Evolutionary conservation across 352 stramenopile species (phyloP).

Genomic region (Thraustotheca clavata): DNA sequence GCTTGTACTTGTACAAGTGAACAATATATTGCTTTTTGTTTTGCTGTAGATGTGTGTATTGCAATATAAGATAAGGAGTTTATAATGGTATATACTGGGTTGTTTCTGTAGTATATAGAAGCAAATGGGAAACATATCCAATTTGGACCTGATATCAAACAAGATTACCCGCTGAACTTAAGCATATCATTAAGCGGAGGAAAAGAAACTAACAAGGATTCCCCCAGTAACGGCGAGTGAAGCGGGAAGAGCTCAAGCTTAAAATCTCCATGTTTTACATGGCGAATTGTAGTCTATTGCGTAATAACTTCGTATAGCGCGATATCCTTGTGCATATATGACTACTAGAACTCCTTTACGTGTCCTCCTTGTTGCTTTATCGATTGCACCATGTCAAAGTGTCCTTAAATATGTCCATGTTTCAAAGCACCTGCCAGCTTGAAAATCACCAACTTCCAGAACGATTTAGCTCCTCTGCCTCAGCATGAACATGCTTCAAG

Average conservation of each 20-base stretch:
- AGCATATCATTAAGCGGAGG: constrained; percentile 20
- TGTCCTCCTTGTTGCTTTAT: too few relatives aligned
- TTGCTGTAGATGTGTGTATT: not conserved
- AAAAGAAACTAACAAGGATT: constrained; percentile 65
- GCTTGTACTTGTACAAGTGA: constrained; percentile 11
- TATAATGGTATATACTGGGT: constrained; percentile 4
- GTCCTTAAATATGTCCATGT: too few relatives aligned
- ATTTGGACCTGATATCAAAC: constrained; percentile 20
- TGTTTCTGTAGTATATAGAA: not conserved
- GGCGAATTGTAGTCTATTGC: constrained; percentile 45
- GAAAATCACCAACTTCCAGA: too few relatives aligned
- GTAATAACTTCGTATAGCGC: too few relatives aligned
- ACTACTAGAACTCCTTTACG: too few relatives aligned
- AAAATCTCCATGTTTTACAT: constrained; percentile 32
- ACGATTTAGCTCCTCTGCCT: too few relatives aligned
- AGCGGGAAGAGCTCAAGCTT: constrained; percentile 64
- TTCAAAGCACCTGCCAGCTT: too few relatives aligned
- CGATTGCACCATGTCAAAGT: too few relatives aligned
- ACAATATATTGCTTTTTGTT: constrained; percentile 5
- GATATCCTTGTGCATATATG: too few relatives aligned
- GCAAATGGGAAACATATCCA: constrained; percentile 15
- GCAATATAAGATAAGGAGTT: not conserved
- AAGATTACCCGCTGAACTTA: constrained; percentile 19
- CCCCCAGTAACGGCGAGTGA: constrained; percentile 76
- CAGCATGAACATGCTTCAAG: too few relatives aligned